phyloP scores from a whole-genome alignment of 495 filamentous ascomycete species.

The Penicillium longicatenatum region DNA sequence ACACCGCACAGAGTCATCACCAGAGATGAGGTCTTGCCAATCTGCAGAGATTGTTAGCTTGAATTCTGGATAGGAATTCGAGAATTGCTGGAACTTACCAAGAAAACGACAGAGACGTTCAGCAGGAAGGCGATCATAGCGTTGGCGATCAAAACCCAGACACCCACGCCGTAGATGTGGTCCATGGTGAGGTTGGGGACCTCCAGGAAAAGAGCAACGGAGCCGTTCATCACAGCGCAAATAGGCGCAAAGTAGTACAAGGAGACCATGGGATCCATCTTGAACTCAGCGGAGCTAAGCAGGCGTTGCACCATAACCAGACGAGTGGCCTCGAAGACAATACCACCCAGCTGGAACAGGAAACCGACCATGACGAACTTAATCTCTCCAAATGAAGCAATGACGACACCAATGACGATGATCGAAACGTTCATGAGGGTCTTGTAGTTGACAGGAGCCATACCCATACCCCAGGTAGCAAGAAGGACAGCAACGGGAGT shows the following conservation, averaged over 20 bases:
- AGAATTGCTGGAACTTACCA: slow-evolving; percentile 35
- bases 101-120: slow-evolving; percentile 91
- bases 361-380: slow-evolving; percentile 86
- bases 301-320: slow-evolving; percentile 90
- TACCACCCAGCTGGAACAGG: slow-evolving; percentile 80
- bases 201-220: slow-evolving; percentile 78
- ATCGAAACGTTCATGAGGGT: slow-evolving; percentile 82
- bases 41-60: slow-evolving; percentile 34
- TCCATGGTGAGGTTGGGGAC: slow-evolving; percentile 67
- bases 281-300: slow-evolving; percentile 86
- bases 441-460: slow-evolving; percentile 74
- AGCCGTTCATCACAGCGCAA: slow-evolving; percentile 86
- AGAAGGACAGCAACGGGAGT: slow-evolving; percentile 88
- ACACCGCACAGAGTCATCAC: slow-evolving; percentile 98
- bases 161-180: slow-evolving; percentile 74
- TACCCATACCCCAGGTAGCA: slow-evolving; percentile 79
- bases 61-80: neutral
- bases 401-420: slow-evolving; percentile 87
- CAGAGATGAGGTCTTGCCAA: slow-evolving; percentile 94
- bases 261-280: slow-evolving; percentile 96
- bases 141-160: slow-evolving; percentile 75
- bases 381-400: slow-evolving; percentile 92
- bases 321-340: slow-evolving; percentile 87
- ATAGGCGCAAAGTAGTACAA: slow-evolving; percentile 96
- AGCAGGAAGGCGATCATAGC: slow-evolving; percentile 82